These are phyloP conservation scores for Metschnikowia santaceciliae DNA, from an alignment of 805 yeast genomes.

Conservation along the genomic window DNA sequence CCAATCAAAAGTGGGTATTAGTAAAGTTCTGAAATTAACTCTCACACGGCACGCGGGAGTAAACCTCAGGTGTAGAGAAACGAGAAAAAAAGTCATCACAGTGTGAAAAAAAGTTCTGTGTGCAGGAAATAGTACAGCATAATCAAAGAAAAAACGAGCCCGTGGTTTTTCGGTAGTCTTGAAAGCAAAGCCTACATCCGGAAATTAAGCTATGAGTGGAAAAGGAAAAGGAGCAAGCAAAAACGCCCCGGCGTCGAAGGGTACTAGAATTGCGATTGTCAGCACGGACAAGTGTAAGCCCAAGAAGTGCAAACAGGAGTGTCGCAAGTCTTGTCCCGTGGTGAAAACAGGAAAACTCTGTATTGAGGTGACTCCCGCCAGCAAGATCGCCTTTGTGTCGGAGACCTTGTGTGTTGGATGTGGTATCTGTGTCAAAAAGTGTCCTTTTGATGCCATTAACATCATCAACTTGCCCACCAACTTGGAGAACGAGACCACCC, in stretches of 20 bases:
- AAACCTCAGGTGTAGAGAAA: slow-evolving; percentile 16
- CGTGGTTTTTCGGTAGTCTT: background rate
- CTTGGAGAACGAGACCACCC: slow-evolving; percentile 87
- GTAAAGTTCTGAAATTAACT: slow-evolving; percentile 23
- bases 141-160: slow-evolving; percentile 5
- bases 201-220: slow-evolving; percentile 15
- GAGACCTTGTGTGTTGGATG: slow-evolving; percentile 96
- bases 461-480: slow-evolving; percentile 96
- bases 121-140: background rate
- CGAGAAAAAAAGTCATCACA: slow-evolving; percentile 7
- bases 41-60: slow-evolving; percentile 13
- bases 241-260: slow-evolving; percentile 25
- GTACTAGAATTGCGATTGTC: slow-evolving; percentile 93
- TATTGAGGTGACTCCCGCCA: slow-evolving; percentile 89
- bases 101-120: slow-evolving; percentile 3
- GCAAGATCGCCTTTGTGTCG: slow-evolving; percentile 91
- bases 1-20: slow-evolving; percentile 23
- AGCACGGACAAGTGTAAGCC: slow-evolving; percentile 95
- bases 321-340: slow-evolving; percentile 95
- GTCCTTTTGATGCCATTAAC: slow-evolving; percentile 96
- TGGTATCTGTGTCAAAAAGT: slow-evolving; percentile 98
- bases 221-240: slow-evolving; percentile 17
- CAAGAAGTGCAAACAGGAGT: slow-evolving; percentile 97
- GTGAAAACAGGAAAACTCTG: slow-evolving; percentile 96
- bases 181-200: background rate